Base-by-base conservation (phyloP, 768 basidiomycete species). In the Cystofilobasidium capitatum region DNA sequence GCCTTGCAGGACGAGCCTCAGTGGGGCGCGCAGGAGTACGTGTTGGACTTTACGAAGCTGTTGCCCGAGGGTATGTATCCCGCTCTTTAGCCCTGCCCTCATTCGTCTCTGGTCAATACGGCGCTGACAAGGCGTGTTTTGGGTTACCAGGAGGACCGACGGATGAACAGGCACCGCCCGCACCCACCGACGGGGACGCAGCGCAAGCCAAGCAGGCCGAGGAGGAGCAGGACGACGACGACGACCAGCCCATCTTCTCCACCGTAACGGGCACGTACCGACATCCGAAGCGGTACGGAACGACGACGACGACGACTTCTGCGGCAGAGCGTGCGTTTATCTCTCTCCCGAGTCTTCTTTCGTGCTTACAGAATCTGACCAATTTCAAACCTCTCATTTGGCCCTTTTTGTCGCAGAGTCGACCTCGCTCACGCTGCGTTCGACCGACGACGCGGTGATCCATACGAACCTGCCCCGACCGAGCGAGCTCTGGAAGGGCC, bases 251-350 rank as follows among this genome's bases (percentile, higher is more conserved):
- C 0, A 81, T 84, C 17, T 97, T 94, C 76, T 96, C 92, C 0
- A 82, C 92, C 2, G 78, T 88, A 2, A 91, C 88, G 0, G 94
- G 94, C 16, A 88, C 82, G 69, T 94, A 93, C 74, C 81, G 91
- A 29, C 85, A 89, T 35, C 81, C 85, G 20, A 88, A 85, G 74
- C 83, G 82, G 13, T 91, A 86, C 8, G 71, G 64, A 55, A 65
- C 60, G 39, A 58, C 59, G 20, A 35, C 55, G 61, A 29, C 45
- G 59, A 39, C 47, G 35, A 55, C 55, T 12, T 39, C 49, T 20
- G 13, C 29, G 13, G 35, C 35, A 22, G 29, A 24, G 13, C 45
- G 59, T 16, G 42, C 51, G 9, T 57, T 29, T n/a, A n/a, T n/a
- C n/a, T n/a, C n/a, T n/a, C 45, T 49, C 45, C 33, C 31, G 45